Base-by-base conservation (phyloP, 1,139 yeast genomes). In the Blastobotrys malaysiensis region DNA sequence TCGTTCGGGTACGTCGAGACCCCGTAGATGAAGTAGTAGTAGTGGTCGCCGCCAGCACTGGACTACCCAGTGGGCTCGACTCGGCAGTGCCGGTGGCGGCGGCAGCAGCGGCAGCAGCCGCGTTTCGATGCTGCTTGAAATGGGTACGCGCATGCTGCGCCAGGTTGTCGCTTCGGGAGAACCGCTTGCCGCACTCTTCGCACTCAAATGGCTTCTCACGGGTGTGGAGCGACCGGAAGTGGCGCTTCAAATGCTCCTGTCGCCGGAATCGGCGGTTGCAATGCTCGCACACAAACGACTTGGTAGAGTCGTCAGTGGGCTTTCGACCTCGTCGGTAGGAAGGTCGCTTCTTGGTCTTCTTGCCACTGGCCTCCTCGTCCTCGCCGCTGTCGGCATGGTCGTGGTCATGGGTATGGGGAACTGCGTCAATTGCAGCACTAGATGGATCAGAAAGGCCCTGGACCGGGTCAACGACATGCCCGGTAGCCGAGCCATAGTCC, bases 241-340 rank as follows among this genome's bases (percentile, higher is more conserved):
- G 95, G 57, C 95, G 77, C 66, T 84, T 85, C 61, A 87, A 72
- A 69, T 87, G 95, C 65, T 87, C 95, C 67, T 84, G 89, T 61
- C 95, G 79, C 65, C 84, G 82, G 72, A 87, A 87, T 54, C 66
- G 61, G 31, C 73, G 65, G 52, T 59, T 57, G 60, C 73, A 69
- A 51, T 67, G 64, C 45, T 63, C 62, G 55, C 73, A 69, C 43
- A 65, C 67, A 58, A 69, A 69, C 19, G 64, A 59, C 57, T 68
- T 68, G 47, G 59, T 51, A 9, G 58, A 31, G 51, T 67, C 70
- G 50, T 61, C 66, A 11, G 63, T 51, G 3, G 70, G 68, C 55
- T 68, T 66, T 53, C 73, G 64, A 9, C 72, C 72, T 27, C 72
- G 61, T 18, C 71, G 57, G 20, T 49, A 49, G 7, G 53, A 21